A percentile compares a stretch with the other conserved stretches of the same genome.
Evolutionary conservation across 2,329 filamentous ascomycete species (phyloP).

Genomic region (Aspergillus pseudoviridinutans): DNA sequence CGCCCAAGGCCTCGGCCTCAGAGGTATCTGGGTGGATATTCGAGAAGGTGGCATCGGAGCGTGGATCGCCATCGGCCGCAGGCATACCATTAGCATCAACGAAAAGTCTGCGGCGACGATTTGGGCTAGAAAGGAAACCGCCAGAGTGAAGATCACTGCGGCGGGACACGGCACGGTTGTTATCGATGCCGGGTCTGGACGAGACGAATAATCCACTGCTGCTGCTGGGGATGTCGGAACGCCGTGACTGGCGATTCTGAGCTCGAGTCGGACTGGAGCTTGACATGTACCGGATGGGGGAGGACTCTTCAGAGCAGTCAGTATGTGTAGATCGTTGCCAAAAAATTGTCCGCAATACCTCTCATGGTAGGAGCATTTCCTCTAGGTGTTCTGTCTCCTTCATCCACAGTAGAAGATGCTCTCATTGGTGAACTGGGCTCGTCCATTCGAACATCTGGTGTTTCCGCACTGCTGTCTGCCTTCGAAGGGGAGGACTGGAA

Average conservation of each 20-base stretch:
- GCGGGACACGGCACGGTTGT: constrained; percentile 55
- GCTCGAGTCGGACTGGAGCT: constrained; percentile 79
- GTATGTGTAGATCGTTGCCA: neutral
- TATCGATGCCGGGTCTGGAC: constrained; percentile 48
- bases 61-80: constrained; percentile 45
- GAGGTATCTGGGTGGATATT: constrained; percentile 78
- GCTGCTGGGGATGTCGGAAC: constrained; percentile 73
- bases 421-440: constrained; percentile 48
- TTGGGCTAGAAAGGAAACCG: constrained; percentile 52
- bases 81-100: constrained; percentile 63
- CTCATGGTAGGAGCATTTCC: constrained; percentile 32
- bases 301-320: constrained; percentile 63
- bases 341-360: constrained; percentile 30
- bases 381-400: constrained; percentile 43
- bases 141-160: constrained; percentile 88
- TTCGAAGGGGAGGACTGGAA: constrained; percentile 60
- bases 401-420: constrained; percentile 36
- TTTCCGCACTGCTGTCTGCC: constrained; percentile 40
- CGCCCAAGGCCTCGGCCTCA: constrained; percentile 83
- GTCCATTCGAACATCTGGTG: constrained; percentile 39
- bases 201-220: constrained; percentile 84
- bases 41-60: constrained; percentile 62
- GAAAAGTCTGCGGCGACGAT: constrained; percentile 56
- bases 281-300: constrained; percentile 83
- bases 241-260: constrained; percentile 50